These are phyloP conservation scores for Saccharomycodes ludwigii DNA, from an alignment of 805 yeast genomes.

Conservation along the genomic window DNA sequence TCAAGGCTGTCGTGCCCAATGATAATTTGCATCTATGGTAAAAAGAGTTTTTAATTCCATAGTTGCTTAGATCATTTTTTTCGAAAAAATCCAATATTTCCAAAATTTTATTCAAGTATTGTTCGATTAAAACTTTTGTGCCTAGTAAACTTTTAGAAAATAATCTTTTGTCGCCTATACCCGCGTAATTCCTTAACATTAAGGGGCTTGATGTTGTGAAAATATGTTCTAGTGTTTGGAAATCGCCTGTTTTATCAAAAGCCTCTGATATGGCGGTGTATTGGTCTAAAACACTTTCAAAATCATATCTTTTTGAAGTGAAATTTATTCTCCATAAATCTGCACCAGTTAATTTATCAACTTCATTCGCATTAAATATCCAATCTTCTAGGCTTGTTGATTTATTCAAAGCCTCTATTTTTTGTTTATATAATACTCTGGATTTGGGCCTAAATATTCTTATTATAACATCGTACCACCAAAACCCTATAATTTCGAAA, in stretches of 20 bases:
- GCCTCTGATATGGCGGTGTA: constrained; percentile 51
- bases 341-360: constrained; percentile 41
- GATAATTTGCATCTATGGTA: constrained; percentile 77
- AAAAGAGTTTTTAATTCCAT: constrained; percentile 55
- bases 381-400: not conserved
- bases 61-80: constrained; percentile 18
- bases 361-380: constrained; percentile 29
- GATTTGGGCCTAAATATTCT: constrained; percentile 1
- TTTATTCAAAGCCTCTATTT: not conserved
- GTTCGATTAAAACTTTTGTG: constrained; percentile 76
- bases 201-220: constrained; percentile 57
- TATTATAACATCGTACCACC: not conserved
- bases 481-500: not conserved
- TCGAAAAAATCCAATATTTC: constrained; percentile 60
- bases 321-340: constrained; percentile 75
- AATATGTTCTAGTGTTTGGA: constrained; percentile 45
- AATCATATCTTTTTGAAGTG: constrained; percentile 71
- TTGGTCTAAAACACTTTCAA: constrained; percentile 66
- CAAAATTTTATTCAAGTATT: constrained; percentile 47
- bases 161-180: constrained; percentile 66
- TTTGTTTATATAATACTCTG: not conserved
- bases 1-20: constrained; percentile 80
- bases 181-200: constrained; percentile 80
- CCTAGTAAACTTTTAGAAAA: constrained; percentile 80
- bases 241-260: constrained; percentile 37